phyloP scores from a whole-genome alignment of 306 rosid species.

The Chamaecrista fasciculata region DNA sequence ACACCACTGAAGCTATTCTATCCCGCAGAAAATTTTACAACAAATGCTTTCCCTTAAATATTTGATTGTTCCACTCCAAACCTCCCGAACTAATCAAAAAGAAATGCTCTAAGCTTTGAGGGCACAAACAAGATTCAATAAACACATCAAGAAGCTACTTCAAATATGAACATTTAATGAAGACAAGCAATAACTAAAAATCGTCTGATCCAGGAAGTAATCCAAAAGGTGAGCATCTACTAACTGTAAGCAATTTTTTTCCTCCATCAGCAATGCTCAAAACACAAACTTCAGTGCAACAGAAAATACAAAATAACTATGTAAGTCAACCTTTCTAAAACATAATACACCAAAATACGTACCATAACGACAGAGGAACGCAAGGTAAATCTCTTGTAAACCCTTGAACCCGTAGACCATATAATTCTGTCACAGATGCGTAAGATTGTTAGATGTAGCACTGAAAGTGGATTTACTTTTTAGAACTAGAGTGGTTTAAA shows the following conservation, averaged over 20 bases:
- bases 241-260: not conserved
- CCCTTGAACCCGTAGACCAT: conserved; percentile 90
- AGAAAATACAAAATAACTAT: not conserved
- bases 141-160: not conserved
- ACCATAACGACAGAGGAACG: conserved; percentile 70
- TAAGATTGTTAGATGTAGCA: not conserved
- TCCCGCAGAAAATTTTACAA: not conserved
- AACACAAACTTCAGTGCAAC: not conserved
- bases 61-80: not conserved
- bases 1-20: not conserved
- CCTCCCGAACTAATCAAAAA: not conserved
- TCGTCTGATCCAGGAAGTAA: not conserved
- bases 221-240: not conserved
- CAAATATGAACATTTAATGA: not conserved
- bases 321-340: not conserved
- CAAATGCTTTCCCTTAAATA: conserved; percentile 8
- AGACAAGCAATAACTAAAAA: not conserved
- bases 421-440: conserved; percentile 57
- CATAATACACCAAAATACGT: not conserved
- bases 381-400: conserved; percentile 77
- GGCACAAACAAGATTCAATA: not conserved
- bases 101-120: not conserved
- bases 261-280: conserved; percentile 16
- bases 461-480: not conserved
- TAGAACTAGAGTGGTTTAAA: not conserved